Conservation (phyloP, 768 basidiomycete species). For the Polyporus arcularius region DNA sequence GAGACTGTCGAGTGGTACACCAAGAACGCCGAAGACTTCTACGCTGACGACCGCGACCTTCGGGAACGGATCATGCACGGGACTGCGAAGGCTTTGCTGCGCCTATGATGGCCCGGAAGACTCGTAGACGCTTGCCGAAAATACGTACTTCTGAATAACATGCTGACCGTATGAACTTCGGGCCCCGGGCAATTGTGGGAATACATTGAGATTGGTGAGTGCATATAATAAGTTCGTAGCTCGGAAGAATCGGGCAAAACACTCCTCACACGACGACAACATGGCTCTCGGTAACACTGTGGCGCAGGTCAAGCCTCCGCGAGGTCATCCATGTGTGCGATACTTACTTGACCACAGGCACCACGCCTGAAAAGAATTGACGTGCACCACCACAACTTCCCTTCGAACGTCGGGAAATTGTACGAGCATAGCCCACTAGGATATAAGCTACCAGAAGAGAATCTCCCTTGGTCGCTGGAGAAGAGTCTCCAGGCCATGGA, state of each 20-base stretch:
- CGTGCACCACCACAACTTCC: constrained; percentile 75
- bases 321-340: no score
- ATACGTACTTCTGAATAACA: no score
- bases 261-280: no score
- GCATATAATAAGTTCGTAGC: no score
- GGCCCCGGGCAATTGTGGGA: no score
- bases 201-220: no score
- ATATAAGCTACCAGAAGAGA: constrained; percentile 61
- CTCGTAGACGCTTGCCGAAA: background rate
- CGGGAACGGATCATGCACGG: constrained; percentile 46
- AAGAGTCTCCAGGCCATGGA: constrained; percentile 64
- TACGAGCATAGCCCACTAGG: constrained; percentile 49
- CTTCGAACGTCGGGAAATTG: constrained; percentile 47
- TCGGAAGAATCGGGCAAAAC: no score
- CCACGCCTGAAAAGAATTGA: constrained; percentile 42
- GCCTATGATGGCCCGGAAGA: background rate
- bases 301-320: no score
- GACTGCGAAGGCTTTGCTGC: constrained; percentile 58
- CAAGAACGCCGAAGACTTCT: constrained; percentile 50
- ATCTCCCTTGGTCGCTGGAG: constrained; percentile 63
- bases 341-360: background rate
- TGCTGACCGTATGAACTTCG: no score
- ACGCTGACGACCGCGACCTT: constrained; percentile 38
- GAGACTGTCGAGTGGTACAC: constrained; percentile 66
- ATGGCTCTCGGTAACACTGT: no score